Base-by-base conservation (phyloP, 192 early-diverging fungal genomes). In the Backusella luteola region DNA sequence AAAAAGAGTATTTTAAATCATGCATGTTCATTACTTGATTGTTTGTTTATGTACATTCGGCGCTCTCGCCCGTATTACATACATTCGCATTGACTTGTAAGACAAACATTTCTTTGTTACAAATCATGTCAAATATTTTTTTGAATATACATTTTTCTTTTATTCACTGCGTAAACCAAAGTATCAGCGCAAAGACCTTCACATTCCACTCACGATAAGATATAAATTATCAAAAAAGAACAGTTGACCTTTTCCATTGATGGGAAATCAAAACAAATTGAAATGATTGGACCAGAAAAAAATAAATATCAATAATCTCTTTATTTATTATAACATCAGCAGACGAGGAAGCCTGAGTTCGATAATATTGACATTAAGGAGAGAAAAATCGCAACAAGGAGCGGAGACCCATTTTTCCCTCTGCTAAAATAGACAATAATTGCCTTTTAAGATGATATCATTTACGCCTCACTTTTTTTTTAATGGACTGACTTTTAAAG, bases 371-470 rank as follows among this genome's bases (percentile, higher is more conserved):
- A 6, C 46, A n/a, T 49, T 49, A 21, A 6, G 46, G 46, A 56
- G 21, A 56, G 19, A 19, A 52, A 52, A 52, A 52, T 49, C 32
- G 32, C 32, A 49, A n/a, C 4, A 49, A 53, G n/a, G 56, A 59
- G 56, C 56, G 56, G 56, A 63, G 56, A 63, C 56, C 12, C 56
- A 63, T 63, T 23, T 63, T 32, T 32, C 32, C 26, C 23, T 4
- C 56, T 63, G 32, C 56, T 63, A 63, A 63, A 63, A 63, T 63
- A 63, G 56, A 63, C 21, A 63, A 29, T 26, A 63, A 29, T 63
- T 63, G 21, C 56, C 56, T 63, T 63, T 63, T 63, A 63, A 12
- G 23, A 63, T 63, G 23, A 63, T 63, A 63, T 14, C 23, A 23
- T 29, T 29, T 23, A 63, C 56, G 56, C 56, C 26, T 63, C n/a